Conservation (phyloP, 2,329 filamentous ascomycete species). For the Colletotrichum tropicicola region DNA sequence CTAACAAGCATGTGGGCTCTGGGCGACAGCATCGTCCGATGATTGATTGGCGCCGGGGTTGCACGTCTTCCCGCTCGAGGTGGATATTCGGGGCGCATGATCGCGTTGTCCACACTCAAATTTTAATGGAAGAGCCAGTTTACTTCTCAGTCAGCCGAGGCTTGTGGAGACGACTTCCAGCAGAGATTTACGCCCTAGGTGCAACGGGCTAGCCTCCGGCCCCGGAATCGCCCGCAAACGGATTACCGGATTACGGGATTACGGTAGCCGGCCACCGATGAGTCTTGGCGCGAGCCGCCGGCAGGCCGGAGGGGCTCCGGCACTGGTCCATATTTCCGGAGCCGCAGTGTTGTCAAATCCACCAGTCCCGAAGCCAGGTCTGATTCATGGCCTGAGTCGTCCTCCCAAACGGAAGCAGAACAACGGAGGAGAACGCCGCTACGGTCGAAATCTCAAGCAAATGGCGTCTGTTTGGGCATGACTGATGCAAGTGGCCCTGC, state of each 20-base stretch:
- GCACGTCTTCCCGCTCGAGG: constrained; percentile 20
- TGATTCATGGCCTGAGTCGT: not conserved
- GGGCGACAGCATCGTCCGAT: not conserved
- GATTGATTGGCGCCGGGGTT: constrained; percentile 19
- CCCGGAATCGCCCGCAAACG: not conserved
- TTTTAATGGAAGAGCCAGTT: not conserved
- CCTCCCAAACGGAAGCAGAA: not conserved
- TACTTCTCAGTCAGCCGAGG: constrained; percentile 13
- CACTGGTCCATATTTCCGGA: not conserved
- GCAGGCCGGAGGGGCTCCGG: not conserved
- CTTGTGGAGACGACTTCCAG: not conserved
- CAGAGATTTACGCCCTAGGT: constrained; percentile 1
- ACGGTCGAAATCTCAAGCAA: not conserved
- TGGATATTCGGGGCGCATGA: constrained; percentile 27
- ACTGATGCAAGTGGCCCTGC: not conserved
- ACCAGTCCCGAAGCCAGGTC: not conserved
- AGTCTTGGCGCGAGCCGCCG: not conserved
- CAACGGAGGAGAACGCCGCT: not conserved
- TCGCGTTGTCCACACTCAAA: constrained; percentile 13
- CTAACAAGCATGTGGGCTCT: not conserved
- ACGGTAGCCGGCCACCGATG: not conserved
- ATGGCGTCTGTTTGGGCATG: not conserved
- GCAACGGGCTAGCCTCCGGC: not conserved
- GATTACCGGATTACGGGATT: constrained; percentile 9
- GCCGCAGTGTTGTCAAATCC: not conserved